Base-by-base conservation (phyloP, 805 yeast genomes). In the Nadsonia fulvescens region DNA sequence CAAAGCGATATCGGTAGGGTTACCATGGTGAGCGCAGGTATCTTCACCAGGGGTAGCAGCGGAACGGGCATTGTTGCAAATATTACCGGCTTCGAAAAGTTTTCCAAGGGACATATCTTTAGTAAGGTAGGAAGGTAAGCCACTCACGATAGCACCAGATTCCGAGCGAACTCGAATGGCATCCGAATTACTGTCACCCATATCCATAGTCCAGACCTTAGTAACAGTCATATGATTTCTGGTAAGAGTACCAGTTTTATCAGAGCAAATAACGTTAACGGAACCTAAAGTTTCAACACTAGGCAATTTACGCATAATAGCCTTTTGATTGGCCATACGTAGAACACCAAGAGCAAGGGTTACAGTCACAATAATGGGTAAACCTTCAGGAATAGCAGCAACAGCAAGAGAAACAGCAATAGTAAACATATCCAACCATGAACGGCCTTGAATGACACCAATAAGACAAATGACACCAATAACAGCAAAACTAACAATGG, bases 311-410 rank as follows among this genome's bases (percentile, higher is more conserved):
- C 83, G 76, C 27, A 89, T 93, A 45, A 89, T 89, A 3, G 96
- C 98, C 42, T 75, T 77, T 39, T 82, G 73, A 28, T 68, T 70
- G 5, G 98, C 95, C 98, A 89, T 89, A 54, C 96, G 64, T 38
- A 89, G 58, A 22, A 89, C 98, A 25, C 98, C 98, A 12, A 89
- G 58, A 1, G 98, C 99, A 35, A 89, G 58, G 0, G 98, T 89
- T 6, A 89, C 98, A 5, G 99, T 86, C 20, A 89, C 98, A 47
- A 89, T 89, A 42, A 89, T 89, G 1, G 99, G 98, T 38, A 89
- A 63, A 29, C 99, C 99, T 52, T 89, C 99, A 4, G 99, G 99
- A 40, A 89, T 89, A 3, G 98, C 98, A 26, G 99, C 99, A 11
- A 89, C 99, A 3, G 98, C 99, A 35, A 89, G 60, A 2, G 95